Percentiles rank a stretch among this genome's conserved stretches.
phyloP scores from a whole-genome alignment of 192 early-diverging fungal species.

The Backusella australiensis region DNA sequence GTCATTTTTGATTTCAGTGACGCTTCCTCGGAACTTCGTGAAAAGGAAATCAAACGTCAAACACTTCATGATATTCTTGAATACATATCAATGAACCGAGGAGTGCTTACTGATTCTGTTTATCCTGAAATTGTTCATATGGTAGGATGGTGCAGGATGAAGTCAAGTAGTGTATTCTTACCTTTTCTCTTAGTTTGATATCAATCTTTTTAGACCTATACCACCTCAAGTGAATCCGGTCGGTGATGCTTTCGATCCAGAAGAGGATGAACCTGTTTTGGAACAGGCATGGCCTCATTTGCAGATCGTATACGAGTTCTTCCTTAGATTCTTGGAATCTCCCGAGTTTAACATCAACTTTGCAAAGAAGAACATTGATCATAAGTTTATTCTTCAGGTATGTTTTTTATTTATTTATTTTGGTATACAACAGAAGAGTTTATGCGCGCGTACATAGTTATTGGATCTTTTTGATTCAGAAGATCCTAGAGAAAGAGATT shows the following conservation, averaged over 20 bases:
- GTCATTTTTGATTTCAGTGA: constrained; percentile 89
- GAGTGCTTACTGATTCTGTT: constrained; percentile 73
- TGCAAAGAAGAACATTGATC: constrained; percentile 88
- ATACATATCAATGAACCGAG: constrained; percentile 73
- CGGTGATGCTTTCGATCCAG: constrained; percentile 90
- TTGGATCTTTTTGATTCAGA: constrained; percentile 91
- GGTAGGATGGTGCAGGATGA: constrained; percentile 45
- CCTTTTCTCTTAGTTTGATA: constrained; percentile 53
- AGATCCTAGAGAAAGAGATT: constrained; percentile 90
- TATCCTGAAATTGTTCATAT: constrained; percentile 85
- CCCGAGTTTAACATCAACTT: constrained; percentile 89
- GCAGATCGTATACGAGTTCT: constrained; percentile 89
- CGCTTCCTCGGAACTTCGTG: constrained; percentile 66
- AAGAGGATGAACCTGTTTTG: constrained; percentile 93
- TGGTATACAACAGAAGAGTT: not conserved
- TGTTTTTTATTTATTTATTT: not conserved
- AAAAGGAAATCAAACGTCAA: constrained; percentile 87
- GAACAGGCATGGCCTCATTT: constrained; percentile 92
- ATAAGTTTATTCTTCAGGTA: constrained; percentile 66
- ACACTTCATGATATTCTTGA: constrained; percentile 81
- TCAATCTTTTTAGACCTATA: constrained; percentile 85
- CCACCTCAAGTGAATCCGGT: constrained; percentile 87
- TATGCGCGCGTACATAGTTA: constrained; percentile 44
- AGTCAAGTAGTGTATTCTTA: not conserved
- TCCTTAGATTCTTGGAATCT: constrained; percentile 88